These are phyloP conservation scores for Phytophthora pluvialis DNA, from an alignment of 352 stramenopile genomes.

Conservation along the genomic window DNA sequence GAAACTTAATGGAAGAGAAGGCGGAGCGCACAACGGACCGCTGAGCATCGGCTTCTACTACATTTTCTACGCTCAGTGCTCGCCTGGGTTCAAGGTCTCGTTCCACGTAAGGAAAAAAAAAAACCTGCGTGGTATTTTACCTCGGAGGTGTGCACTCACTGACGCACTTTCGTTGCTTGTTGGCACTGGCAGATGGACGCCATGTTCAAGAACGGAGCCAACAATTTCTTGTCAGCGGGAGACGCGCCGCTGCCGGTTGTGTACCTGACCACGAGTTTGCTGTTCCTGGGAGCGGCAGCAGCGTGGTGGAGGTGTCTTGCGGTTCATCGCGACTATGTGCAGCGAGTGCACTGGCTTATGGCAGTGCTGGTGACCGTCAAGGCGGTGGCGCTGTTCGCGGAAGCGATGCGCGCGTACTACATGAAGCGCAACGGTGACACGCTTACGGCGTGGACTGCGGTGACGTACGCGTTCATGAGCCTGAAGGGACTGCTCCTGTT, in stretches of 20 bases:
- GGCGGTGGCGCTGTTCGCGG: constrained; percentile 92
- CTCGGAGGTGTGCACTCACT: neutral
- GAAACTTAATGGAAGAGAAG: constrained; percentile 16
- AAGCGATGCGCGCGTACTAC: constrained; percentile 96
- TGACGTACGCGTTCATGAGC: constrained; percentile 97
- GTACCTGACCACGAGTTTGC: constrained; percentile 79
- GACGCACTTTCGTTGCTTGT: constrained; percentile 1
- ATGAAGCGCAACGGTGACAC: constrained; percentile 95
- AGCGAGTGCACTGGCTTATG: constrained; percentile 96
- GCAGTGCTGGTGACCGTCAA: constrained; percentile 94
- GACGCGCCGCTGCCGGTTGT: constrained; percentile 86
- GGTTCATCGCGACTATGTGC: constrained; percentile 63
- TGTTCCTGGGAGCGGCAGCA: constrained; percentile 62
- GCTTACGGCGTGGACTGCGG: constrained; percentile 89
- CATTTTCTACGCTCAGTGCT: constrained; percentile 88
- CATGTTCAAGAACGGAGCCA: constrained; percentile 78
- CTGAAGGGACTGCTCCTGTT: constrained; percentile 98
- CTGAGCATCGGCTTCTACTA: constrained; percentile 84
- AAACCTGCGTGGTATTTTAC: too few species aligned
- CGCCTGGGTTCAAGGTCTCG: constrained; percentile 71
- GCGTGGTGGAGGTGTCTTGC: constrained; percentile 78
- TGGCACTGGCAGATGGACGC: constrained; percentile 65
- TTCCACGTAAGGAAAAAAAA: constrained; percentile 73
- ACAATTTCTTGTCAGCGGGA: constrained; percentile 87
- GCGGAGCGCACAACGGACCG: constrained; percentile 25